Conservation (phyloP, 164 flowering plant species). For the Hamamelis virginiana region DNA sequence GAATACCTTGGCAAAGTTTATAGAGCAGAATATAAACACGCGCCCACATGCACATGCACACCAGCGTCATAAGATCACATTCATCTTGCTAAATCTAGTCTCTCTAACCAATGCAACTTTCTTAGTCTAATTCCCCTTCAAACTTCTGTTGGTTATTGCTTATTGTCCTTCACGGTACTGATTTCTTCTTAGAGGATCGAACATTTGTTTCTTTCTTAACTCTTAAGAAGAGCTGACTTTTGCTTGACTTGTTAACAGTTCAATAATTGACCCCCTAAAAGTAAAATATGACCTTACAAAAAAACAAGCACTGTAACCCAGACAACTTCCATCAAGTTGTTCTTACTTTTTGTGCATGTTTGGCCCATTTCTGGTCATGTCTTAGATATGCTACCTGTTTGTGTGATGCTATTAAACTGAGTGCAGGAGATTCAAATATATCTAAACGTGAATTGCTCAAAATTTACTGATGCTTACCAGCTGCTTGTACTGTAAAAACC, state of each 20-base stretch:
- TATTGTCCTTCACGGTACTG: neutral
- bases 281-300: slow-evolving; percentile 16
- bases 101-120: no score
- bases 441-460: neutral
- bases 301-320: slow-evolving; percentile 8
- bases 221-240: slow-evolving; percentile 1
- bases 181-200: slow-evolving; percentile 1
- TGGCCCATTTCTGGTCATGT: slow-evolving; percentile 13
- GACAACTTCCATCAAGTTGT: slow-evolving; percentile 17
- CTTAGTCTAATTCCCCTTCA: slow-evolving; percentile 12
- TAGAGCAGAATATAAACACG: neutral
- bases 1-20: neutral
- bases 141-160: slow-evolving; percentile 8
- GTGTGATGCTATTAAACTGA: slow-evolving; percentile 9
- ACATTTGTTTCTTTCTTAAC: neutral
- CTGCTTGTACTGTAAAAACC: slow-evolving; percentile 17
- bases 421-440: neutral
- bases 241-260: slow-evolving; percentile 15
- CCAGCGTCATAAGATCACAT: neutral
- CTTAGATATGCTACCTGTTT: neutral
- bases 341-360: slow-evolving; percentile 18
- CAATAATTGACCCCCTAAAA: slow-evolving; percentile 25
- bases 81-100: neutral
- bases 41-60: neutral
- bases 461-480: neutral